These are phyloP conservation scores for Trichoderma breve DNA, from an alignment of 2,329 filamentous ascomycete genomes.

Conservation along the genomic window DNA sequence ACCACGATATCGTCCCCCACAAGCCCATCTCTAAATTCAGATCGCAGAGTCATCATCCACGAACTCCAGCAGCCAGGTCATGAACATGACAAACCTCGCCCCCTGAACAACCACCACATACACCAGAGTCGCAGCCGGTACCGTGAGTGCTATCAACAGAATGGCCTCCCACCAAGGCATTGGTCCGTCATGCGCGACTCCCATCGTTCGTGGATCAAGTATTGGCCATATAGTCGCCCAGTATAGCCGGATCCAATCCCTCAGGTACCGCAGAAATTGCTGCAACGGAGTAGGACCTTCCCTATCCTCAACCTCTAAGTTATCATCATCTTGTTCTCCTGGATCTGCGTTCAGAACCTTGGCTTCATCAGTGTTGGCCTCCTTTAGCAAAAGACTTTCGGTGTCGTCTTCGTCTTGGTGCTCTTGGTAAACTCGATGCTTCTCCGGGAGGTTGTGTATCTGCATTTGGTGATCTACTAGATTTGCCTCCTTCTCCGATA, in stretches of 20 bases:
- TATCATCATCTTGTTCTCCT: too few species aligned
- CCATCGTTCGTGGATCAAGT: constrained; percentile 37
- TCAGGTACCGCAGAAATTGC: neutral
- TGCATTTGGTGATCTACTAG: neutral
- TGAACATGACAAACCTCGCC: constrained; percentile 27
- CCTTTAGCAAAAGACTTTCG: constrained; percentile 29
- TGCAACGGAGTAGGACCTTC: constrained; percentile 15
- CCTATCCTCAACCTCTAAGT: constrained; percentile 12
- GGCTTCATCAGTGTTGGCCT: neutral
- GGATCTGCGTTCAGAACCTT: too few species aligned
- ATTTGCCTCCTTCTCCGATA: neutral
- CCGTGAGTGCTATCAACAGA: constrained; percentile 28
- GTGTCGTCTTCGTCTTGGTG: constrained; percentile 30
- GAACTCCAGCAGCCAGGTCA: constrained; percentile 21
- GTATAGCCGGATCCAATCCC: constrained; percentile 32
- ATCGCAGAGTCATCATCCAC: neutral
- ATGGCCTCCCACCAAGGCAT: constrained; percentile 28
- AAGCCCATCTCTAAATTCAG: neutral
- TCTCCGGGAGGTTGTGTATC: constrained; percentile 27
- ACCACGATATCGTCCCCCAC: neutral
- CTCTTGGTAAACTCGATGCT: constrained; percentile 29
- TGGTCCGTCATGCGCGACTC: constrained; percentile 29
- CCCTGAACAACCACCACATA: constrained; percentile 28
- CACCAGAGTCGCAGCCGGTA: constrained; percentile 29
- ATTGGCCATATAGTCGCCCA: constrained; percentile 40